Conservation (phyloP, 352 stramenopile species). For the Phytophthora hibernalis region DNA sequence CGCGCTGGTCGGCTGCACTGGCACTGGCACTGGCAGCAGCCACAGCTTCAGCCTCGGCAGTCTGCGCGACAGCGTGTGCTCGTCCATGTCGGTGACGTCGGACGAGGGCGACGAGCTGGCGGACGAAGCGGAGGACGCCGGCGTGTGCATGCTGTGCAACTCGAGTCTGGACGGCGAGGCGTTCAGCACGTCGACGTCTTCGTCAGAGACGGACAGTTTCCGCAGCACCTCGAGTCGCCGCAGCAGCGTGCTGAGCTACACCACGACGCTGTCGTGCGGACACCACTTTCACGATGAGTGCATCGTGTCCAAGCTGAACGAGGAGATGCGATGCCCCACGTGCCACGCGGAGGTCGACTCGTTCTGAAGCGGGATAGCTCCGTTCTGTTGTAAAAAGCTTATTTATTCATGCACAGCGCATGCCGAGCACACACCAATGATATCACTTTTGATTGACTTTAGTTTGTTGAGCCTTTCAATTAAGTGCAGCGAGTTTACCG, state of each 20-base stretch:
- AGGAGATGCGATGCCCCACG: conserved; percentile 50
- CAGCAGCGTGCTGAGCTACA: conserved; percentile 38
- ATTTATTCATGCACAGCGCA: conserved; percentile 8
- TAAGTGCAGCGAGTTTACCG: too few species aligned
- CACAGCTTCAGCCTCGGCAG: conserved; percentile 10
- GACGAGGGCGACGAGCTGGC: conserved; percentile 26
- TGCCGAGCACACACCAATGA: neutral
- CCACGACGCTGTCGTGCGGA: conserved; percentile 54
- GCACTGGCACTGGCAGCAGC: too few species aligned
- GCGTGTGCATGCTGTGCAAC: conserved; percentile 28
- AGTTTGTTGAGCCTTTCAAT: too few species aligned
- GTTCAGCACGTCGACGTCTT: conserved; percentile 2
- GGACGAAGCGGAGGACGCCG: conserved; percentile 15
- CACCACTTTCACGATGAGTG: conserved; percentile 73
- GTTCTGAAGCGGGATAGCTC: conserved; percentile 7
- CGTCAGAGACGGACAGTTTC: conserved; percentile 5
- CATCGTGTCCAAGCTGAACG: conserved; percentile 61
- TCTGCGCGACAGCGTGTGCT: conserved; percentile 11
- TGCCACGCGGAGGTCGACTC: conserved; percentile 35
- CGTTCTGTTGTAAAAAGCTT: neutral
- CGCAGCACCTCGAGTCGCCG: conserved; percentile 14
- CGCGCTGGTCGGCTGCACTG: conserved; percentile 11
- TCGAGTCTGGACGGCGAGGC: conserved; percentile 24
- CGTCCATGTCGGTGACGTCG: conserved; percentile 23
- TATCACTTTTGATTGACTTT: neutral